Percentiles rank a stretch among this genome's conserved stretches.
Conservation (phyloP, 2,329 filamentous ascomycete species). For the Arthrobotrys iridis region DNA sequence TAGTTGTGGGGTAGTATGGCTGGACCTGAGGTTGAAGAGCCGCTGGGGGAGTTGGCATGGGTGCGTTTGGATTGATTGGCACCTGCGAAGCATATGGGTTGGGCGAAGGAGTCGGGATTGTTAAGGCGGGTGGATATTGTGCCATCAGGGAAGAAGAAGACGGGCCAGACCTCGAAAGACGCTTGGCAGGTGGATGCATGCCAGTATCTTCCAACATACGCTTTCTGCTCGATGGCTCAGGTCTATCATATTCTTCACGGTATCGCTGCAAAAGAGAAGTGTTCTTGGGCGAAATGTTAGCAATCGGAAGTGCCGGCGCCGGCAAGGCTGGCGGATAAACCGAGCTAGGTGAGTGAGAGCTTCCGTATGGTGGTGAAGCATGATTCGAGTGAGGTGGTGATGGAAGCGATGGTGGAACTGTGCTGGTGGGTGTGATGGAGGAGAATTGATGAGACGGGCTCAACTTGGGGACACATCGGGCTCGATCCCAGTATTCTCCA, state of each 20-base stretch:
- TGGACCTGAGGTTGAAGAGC: constrained; percentile 45
- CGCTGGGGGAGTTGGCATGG: constrained; percentile 56
- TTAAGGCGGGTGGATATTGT: constrained; percentile 66
- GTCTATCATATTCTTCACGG: constrained; percentile 56
- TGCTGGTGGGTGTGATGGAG: constrained; percentile 43
- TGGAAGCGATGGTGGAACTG: constrained; percentile 56
- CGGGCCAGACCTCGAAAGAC: constrained; percentile 61
- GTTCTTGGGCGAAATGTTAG: constrained; percentile 55
- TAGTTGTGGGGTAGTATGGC: constrained; percentile 65
- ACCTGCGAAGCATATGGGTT: constrained; percentile 59
- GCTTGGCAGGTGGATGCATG: constrained; percentile 68
- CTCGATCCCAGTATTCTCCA: constrained; percentile 80
- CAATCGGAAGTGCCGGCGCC: constrained; percentile 47
- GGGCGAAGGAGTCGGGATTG: constrained; percentile 66
- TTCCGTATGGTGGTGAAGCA: constrained; percentile 56
- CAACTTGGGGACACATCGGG: constrained; percentile 64
- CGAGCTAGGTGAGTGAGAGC: constrained; percentile 29
- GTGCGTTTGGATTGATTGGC: constrained; percentile 65
- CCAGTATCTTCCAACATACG: constrained; percentile 61
- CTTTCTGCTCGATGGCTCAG: constrained; percentile 61
- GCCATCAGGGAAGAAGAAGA: constrained; percentile 59
- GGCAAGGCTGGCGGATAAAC: constrained; percentile 51
- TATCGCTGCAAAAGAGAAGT: constrained; percentile 60
- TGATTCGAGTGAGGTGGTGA: constrained; percentile 58
- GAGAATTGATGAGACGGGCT: constrained; percentile 41